Evolutionary conservation across 225 moss, liverwort and hornwort genomes (phyloP).

Genomic region (Marchantia paleacea): DNA sequence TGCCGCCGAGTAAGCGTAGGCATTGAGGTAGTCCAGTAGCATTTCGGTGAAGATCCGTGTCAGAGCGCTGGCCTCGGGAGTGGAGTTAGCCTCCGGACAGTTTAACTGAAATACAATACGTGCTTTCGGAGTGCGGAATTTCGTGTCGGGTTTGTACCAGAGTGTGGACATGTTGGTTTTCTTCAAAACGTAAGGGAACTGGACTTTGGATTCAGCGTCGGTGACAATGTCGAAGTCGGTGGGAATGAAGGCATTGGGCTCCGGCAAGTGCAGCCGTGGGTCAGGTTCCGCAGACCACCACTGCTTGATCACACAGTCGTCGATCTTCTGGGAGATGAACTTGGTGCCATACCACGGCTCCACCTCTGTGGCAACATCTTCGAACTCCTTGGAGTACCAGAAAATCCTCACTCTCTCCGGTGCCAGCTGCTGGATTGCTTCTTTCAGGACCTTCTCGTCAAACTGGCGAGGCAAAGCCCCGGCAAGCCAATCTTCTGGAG

Average conservation of each 20-base stretch:
- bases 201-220: slow-evolving; percentile 33
- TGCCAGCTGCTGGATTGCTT: slow-evolving; percentile 59
- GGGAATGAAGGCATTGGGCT: slow-evolving; percentile 71
- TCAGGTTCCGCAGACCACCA: slow-evolving; percentile 55
- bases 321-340: slow-evolving; percentile 53
- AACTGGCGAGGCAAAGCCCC: slow-evolving; percentile 64
- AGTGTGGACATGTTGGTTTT: slow-evolving; percentile 69
- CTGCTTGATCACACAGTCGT: slow-evolving; percentile 43
- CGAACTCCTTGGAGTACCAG: slow-evolving; percentile 57
- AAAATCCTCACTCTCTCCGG: slow-evolving; percentile 69
- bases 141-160: slow-evolving; percentile 88
- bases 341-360: slow-evolving; percentile 83
- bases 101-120: slow-evolving; percentile 71
- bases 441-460: slow-evolving; percentile 51
- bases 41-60: slow-evolving; percentile 75
- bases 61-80: slow-evolving; percentile 74
- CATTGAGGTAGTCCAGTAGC: slow-evolving; percentile 83
- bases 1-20: slow-evolving; percentile 83
- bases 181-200: slow-evolving; percentile 51
- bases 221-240: slow-evolving; percentile 63
- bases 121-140: slow-evolving; percentile 81
- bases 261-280: slow-evolving; percentile 57
- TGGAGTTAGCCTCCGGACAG: slow-evolving; percentile 71
- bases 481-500: slow-evolving; percentile 77
- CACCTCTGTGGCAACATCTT: slow-evolving; percentile 52